Evolutionary conservation across 2,329 filamentous ascomycete species (phyloP), one percentile per base, ranked within the genome.

Genomic region (Aspergillus glaucus): DNA sequence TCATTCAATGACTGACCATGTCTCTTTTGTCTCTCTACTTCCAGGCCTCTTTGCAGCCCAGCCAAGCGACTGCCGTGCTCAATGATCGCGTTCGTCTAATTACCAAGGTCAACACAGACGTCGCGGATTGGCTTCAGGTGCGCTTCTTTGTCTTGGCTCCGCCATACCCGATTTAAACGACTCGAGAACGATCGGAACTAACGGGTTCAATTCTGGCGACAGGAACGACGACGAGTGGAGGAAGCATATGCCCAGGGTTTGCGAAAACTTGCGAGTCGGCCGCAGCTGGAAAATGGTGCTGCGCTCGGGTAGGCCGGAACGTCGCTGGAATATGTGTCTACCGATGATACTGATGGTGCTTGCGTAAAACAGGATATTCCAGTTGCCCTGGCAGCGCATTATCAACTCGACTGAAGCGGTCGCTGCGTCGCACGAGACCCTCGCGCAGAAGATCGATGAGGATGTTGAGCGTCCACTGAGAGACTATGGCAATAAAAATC

Each of bases 111-210:
- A 96, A 98, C 71, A 73, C 77, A 59, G 89, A 96, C 66, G 88
- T 98, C 63, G 92, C 92, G 68, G 92, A 97, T 73, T 98, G 92
- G 89, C 80, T 98, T 54, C 87, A 92, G 85, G 91, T 95, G 82
- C 71, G 72, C 57, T 53, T 32, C 22, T 47, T 32, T 34, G 45
- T 43, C 10, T 32, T 40, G n/a, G 21, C 7, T 12, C 12, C 39
- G 36, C 42, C 52, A 49, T 43, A 55, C 51, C 52, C 43, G 36
- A 47, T 51, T 45, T 49, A 49, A 54, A n/a, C 45, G 45, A 15
- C 39, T 26, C 45, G 34, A 44, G 44, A 10, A 30, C 8, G 10
- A n/a, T 12, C 21, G n/a, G 34, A 41, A 37, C 53, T 51, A 46
- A 55, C 17, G 47, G 10, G 48, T 55, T 46, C 54, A 39, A 48